Evolutionary conservation across 2,329 filamentous ascomycete species (phyloP).

Genomic region (Fusarium sp.): DNA sequence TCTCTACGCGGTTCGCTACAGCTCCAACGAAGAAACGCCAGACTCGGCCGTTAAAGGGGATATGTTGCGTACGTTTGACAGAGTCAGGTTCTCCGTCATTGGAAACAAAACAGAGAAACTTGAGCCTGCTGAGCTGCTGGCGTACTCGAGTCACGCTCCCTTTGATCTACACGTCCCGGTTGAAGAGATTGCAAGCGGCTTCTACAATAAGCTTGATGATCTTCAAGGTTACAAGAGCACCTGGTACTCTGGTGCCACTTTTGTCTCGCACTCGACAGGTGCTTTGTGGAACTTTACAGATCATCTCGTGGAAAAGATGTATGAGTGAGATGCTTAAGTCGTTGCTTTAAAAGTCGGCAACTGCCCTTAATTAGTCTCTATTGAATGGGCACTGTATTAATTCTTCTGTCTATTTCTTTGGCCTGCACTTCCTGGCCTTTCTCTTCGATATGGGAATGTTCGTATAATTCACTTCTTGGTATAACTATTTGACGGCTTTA

Average conservation of each 20-base stretch:
- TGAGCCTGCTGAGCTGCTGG: slow-evolving; percentile 15
- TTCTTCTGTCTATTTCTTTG: background rate
- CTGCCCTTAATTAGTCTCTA: background rate
- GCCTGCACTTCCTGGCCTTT: background rate
- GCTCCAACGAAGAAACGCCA: background rate
- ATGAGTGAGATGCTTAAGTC: background rate
- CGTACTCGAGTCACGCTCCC: slow-evolving; percentile 32
- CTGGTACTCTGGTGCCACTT: slow-evolving; percentile 34
- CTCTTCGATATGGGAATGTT: no score
- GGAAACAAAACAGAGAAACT: background rate
- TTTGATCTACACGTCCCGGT: slow-evolving; percentile 27
- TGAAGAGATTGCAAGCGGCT: slow-evolving; percentile 19
- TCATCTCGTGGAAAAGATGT: slow-evolving; percentile 33
- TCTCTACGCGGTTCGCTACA: slow-evolving; percentile 29
- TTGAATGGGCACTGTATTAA: background rate
- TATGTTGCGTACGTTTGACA: slow-evolving; percentile 26
- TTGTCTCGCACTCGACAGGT: slow-evolving; percentile 33
- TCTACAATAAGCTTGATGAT: slow-evolving; percentile 32
- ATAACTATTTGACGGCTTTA: background rate
- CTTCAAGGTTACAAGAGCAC: slow-evolving; percentile 28
- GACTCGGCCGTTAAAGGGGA: slow-evolving; percentile 19
- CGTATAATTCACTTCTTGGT: background rate
- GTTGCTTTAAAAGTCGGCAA: background rate
- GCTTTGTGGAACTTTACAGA: slow-evolving; percentile 37
- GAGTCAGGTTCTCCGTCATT: slow-evolving; percentile 14